Evolutionary conservation across 768 basidiomycete genomes (phyloP), one percentile per base, ranked within the genome.

Genomic region (Lepiota brunneoincarnata): DNA sequence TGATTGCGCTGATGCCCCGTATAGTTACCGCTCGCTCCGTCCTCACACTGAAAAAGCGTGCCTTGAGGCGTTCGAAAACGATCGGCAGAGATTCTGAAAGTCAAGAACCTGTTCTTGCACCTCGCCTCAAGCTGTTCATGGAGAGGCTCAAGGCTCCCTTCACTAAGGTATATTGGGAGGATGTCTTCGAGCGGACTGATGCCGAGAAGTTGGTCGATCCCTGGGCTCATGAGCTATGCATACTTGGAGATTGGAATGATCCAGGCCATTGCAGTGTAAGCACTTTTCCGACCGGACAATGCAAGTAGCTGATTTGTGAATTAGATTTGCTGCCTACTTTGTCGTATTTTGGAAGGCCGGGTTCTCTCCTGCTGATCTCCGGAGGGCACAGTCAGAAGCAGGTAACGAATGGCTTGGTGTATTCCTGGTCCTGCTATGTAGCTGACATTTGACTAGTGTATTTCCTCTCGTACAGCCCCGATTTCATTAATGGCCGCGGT

Each of bases 181-280:
- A 85, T 26, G 57, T 68, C 2, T 63, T 84, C 44, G 82, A 84
- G 62, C 55, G 63, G 11, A 72, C 74, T 1, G 84, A 86, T 14
- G 71, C 74, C 48, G 86, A 87, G 63, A 77, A 73, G 1, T 72
- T 87, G 14, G 86, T 87, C 20, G 86, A 87, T n/a, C 57, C 59
- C 59, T 18, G 82, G 80, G 59, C 67, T 87, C 39, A 71, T 87
- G 15, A 84, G 83, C 61, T 87, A 87, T 62, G 72, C 84, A 6
- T 86, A 87, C 61, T 59, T 87, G 34, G 85, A 87, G 59, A 80
- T 81, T 24, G 84, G 86, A 3, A 50, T 84, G 15, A 82, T 87
- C 41, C 83, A 86, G 64, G 76, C 73, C 54, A 37, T 83, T 31
- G 82, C 72, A 52, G 72, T 75, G 83, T 84, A 61, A 65, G 82